Base-by-base conservation (phyloP, 140 eudicot species). In the Oenanthe javanica region DNA sequence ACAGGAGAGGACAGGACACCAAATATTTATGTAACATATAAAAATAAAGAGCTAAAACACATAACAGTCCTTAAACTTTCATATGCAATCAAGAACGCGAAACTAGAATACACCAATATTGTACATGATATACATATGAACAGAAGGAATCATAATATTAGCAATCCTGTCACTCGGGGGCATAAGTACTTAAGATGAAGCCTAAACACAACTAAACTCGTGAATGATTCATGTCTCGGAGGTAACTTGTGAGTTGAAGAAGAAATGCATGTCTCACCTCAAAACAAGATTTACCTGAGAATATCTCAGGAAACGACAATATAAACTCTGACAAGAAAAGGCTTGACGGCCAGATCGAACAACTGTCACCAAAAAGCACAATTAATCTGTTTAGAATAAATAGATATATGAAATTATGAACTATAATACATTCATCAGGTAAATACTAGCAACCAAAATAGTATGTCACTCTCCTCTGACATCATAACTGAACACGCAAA, bases 261-360 rank as follows among this genome's bases (percentile, higher is more conserved):
- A 80, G 57, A 78, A 82, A 72, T 45, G 63, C 45, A 40, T 48
- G 81, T 57, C 85, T 85, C 85, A 94, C 97, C 98, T 94, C 98
- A 82, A 92, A 86, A 84, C 98, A 94, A 76, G 96, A 86, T 85
- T 92, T 94, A 85, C 64, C 83, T 49, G 88, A 84, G 86, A 94
- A 94, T 72, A 87, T 48, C 80, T 89, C 96, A 64, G 96, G 98
- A 67, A 79, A 92, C 4, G 98, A 92, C 87, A 94, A 97, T 69
- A 94, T 86, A 75, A 94, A 90, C 88, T 94, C 98, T 72, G 98
- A 92, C 84, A 94, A 82, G 87, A 92, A 90, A 82, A 94, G 85
- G 79, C 98, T 84, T 50, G 98, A 94, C 4, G 98, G 98, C 98
- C 98, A 94, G 84, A 94, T 79, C 66, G 93, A 90, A 84, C 98